A percentile compares a stretch with the other conserved stretches of the same genome.
These are phyloP conservation scores for Rosa chinensis DNA, from an alignment of 306 rosid genomes.

Conservation along the genomic window DNA sequence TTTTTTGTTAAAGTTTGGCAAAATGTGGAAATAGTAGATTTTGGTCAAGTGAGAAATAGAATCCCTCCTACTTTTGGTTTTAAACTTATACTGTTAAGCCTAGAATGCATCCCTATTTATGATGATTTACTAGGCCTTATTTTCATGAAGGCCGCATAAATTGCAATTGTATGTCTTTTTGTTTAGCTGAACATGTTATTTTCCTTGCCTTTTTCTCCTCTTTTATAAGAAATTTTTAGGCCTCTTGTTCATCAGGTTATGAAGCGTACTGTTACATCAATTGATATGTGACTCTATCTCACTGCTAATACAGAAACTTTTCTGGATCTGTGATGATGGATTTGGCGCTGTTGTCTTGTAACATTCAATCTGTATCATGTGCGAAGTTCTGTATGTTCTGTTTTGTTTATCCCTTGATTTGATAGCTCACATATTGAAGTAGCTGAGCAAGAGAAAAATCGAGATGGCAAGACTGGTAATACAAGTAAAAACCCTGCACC, in stretches of 20 bases:
- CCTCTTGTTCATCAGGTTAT: not conserved
- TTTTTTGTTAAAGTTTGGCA: not conserved
- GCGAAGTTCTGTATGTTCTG: not conserved
- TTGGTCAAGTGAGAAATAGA: not conserved
- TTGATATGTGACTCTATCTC: not conserved
- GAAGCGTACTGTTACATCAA: not conserved
- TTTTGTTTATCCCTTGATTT: constrained; percentile 55
- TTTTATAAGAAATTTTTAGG: not conserved
- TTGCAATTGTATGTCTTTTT: not conserved
- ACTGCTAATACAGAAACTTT: not conserved
- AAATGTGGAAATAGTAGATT: not conserved
- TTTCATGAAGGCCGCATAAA: not conserved
- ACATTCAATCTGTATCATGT: not conserved
- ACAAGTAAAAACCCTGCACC: constrained; percentile 57
- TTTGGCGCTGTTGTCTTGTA: not conserved
- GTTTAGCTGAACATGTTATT: not conserved
- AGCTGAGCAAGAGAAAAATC: constrained; percentile 69
- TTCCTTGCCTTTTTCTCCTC: not conserved
- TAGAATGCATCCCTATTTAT: not conserved
- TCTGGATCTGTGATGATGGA: not conserved
- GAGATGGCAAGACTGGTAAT: constrained; percentile 48
- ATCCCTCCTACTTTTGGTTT: not conserved
- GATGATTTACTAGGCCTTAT: not conserved
- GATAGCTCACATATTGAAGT: constrained; percentile 63
- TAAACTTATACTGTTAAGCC: not conserved